Base-by-base conservation (phyloP, 495 filamentous ascomycete species). In the Schizothecium vesticola region DNA sequence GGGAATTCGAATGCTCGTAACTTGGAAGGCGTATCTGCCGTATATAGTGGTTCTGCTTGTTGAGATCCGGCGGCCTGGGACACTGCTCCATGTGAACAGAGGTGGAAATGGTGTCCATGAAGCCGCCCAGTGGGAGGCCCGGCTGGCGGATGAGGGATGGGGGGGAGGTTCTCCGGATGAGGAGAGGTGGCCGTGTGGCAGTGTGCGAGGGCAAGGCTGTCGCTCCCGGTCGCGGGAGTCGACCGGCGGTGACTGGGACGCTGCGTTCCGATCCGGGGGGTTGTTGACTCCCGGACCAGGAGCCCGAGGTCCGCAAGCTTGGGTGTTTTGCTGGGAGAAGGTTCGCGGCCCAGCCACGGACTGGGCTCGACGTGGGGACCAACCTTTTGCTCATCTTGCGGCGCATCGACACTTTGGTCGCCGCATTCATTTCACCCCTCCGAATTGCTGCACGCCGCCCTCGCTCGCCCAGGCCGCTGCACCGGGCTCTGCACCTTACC, bases 21-120 rank as follows among this genome's bases (percentile, higher is more conserved):
- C 66, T 73, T 74, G 76, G 77, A 78, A 76, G 76, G 75, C 76
- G 66, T 72, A 72, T 73, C 60, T 72, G 72, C 70, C 72, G 72
- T 78, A 77, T 78, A 74, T 77, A 78, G 75, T 74, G 67, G 69
- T 73, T 31, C 64, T 63, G 64, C 59, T 65, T 58, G 59, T 69
- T 71, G 70, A 66, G 71, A 69, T 75, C 36, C 67, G 63, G 67
- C 33, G 33, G 59, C 62, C 59, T 55, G 65, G 64, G 43, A 63
- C 66, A 51, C 56, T 58, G 25, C 24, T 24, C 43, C 43, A 51
- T n/a, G 8, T 51, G 43, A 51, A n/a, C 43, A 51, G 43, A 51
- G 43, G 43, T 51, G 43, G 43, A n/a, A 33, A 51, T n/a, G 60
- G 57, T 22, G 51, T 56, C 21, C 58, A 16, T 63, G 26, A 23